Evolutionary conservation across 2,329 filamentous ascomycete genomes (phyloP), one percentile per base, ranked within the genome.

Genomic region (Aspergillus pseudoterreus): DNA sequence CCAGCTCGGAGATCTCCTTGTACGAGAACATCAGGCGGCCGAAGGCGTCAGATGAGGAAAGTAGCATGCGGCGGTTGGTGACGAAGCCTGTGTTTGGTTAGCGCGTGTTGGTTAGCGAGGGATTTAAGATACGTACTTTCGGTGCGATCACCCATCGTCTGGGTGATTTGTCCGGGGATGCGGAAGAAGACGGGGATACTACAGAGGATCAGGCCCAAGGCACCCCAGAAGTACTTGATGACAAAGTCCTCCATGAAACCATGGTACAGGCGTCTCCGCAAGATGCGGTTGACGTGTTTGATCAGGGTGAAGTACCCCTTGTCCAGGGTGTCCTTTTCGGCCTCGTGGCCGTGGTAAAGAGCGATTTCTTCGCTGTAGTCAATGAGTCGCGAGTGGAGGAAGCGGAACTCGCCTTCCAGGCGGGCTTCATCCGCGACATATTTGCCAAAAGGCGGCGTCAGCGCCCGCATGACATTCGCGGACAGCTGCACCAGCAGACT

Each of bases 221-320:
- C 92, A 38, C 94, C 94, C 94, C 94, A 99, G 73, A 97, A 94
- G 70, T 99, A 99, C 72, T 99, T 99, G 73, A 99, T 96, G 52
- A 97, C 90, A 71, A 96, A 99, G 71, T 99, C 94, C 70, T 99
- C 94, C 92, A 97, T 96, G 64, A 99, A 87, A n/a, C 92, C 92
- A 69, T 99, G 92, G 71, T 97, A 97, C 70, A 99, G 88, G 45
- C 94, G 84, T 56, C 90, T 81, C 36, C 92, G 82, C 55, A 99
- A 75, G 58, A 97, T 96, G 65, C 95, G 86, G 71, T 99, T 99
- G 67, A 99, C 92, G 73, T 99, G 94, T 74, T 96, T 97, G 76
- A 99, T 99, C 35, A 99, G 80, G 2, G 94, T 99, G 67, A 99
- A 99, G 72, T 99, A 99, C 14, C 94, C 92, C 75, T 97, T 97